Evolutionary conservation across 352 stramenopile species (phyloP).

Genomic region (Phytophthora hybrid): DNA sequence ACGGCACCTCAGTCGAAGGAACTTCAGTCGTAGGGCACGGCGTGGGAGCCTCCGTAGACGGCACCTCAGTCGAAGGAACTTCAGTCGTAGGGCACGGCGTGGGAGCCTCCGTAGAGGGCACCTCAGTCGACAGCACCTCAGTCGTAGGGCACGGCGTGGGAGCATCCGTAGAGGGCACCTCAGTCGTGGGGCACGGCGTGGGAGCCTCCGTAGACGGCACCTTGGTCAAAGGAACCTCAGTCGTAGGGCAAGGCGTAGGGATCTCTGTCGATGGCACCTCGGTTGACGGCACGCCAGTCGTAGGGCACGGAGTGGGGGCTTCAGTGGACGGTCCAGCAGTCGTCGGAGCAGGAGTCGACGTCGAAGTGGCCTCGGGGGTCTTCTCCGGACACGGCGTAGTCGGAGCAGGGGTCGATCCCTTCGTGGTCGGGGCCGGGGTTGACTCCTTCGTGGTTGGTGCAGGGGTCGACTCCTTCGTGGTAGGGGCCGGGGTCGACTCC

Average conservation of each 20-base stretch:
- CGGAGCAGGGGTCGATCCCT: conserved; percentile 1
- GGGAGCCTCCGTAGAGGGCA: background rate
- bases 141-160: conserved; percentile 28
- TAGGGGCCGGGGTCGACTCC: conserved; percentile 12
- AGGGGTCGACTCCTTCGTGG: conserved; percentile 13
- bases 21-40: conserved; percentile 25
- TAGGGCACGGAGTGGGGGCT: conserved; percentile 21
- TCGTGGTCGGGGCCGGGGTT: conserved; percentile 27
- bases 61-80: conserved; percentile 6
- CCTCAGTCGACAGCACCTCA: conserved; percentile 7
- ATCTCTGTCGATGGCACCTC: conserved; percentile 7
- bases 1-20: background rate
- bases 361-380: background rate
- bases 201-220: conserved; percentile 9
- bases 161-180: background rate
- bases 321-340: background rate
- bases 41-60: conserved; percentile 11
- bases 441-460: conserved; percentile 18
- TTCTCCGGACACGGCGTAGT: conserved; percentile 25
- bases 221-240: conserved; percentile 7
- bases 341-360: background rate
- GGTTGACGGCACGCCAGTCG: background rate
- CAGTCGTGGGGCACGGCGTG: conserved; percentile 26
- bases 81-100: conserved; percentile 31
- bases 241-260: conserved; percentile 25